Percentiles rank a stretch among this genome's conserved stretches.
Conservation (phyloP, 1,284 basidiomycete genomes). For the Albatrellus sp. region DNA sequence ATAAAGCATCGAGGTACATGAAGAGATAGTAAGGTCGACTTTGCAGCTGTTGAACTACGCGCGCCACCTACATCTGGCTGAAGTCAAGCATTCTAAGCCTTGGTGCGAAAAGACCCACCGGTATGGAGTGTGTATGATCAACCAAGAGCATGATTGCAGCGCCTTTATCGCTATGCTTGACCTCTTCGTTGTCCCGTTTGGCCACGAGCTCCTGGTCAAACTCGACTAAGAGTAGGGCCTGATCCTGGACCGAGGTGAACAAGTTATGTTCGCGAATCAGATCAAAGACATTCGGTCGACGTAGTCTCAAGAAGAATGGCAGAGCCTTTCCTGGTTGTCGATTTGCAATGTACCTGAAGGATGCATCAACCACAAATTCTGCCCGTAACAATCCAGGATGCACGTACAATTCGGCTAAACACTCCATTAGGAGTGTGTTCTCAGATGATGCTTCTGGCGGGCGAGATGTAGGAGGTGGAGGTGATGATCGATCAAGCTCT, state of each 20-base stretch:
- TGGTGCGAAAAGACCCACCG: constrained; percentile 32
- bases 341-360: constrained; percentile 64
- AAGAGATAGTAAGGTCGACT: constrained; percentile 76
- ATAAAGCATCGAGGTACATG: constrained; percentile 86
- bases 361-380: background rate
- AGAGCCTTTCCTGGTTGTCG: constrained; percentile 91
- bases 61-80: constrained; percentile 45
- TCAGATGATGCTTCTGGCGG: constrained; percentile 23
- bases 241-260: constrained; percentile 91
- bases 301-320: constrained; percentile 78
- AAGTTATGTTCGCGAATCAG: constrained; percentile 91
- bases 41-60: constrained; percentile 83
- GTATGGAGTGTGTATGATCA: constrained; percentile 92
- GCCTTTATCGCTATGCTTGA: constrained; percentile 30
- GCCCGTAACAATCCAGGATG: background rate
- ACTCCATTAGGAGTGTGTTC: constrained; percentile 70
- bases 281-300: constrained; percentile 85
- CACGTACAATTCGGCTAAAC: constrained; percentile 78
- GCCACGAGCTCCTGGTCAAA: constrained; percentile 85
- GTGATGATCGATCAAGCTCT: constrained; percentile 58
- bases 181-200: constrained; percentile 33
- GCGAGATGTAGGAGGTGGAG: constrained; percentile 30
- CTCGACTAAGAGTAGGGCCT: constrained; percentile 83
- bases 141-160: constrained; percentile 83
- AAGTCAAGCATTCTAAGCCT: background rate